Conservation (phyloP, 495 filamentous ascomycete species). For the Gamarada debralockiae region DNA sequence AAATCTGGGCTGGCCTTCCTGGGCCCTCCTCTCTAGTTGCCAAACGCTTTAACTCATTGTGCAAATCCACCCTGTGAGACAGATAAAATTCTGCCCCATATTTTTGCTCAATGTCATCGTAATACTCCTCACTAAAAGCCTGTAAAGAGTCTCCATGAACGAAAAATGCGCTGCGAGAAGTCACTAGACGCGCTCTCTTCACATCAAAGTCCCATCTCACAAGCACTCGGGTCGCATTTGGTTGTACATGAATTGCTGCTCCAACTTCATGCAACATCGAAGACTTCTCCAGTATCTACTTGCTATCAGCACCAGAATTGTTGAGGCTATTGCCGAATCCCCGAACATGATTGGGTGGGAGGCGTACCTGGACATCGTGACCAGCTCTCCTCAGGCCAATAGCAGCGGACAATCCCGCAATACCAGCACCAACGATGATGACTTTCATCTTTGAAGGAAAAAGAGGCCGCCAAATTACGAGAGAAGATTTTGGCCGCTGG, state of each 20-base stretch:
- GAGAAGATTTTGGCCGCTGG: no score
- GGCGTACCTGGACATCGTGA: background rate
- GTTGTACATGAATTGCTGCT: background rate
- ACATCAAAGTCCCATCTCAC: background rate
- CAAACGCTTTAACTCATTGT: background rate
- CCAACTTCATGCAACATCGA: background rate
- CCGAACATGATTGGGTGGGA: no score
- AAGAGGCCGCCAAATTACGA: no score
- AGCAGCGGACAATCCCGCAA: background rate
- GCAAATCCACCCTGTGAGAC: background rate
- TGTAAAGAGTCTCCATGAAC: background rate
- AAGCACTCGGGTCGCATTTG: background rate
- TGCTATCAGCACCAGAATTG: background rate
- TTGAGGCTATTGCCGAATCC: background rate
- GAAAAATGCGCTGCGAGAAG: background rate
- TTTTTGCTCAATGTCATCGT: background rate
- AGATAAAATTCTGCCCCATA: no score
- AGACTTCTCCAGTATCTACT: background rate
- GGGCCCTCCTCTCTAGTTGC: background rate
- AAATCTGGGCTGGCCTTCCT: background rate
- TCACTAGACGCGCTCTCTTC: background rate
- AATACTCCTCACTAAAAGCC: background rate
- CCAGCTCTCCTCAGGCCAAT: background rate
- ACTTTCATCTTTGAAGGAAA: no score
- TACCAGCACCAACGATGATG: background rate